Evolutionary conservation across 2,329 filamentous ascomycete species (phyloP).

Genomic region (Hypoxylon sp.): DNA sequence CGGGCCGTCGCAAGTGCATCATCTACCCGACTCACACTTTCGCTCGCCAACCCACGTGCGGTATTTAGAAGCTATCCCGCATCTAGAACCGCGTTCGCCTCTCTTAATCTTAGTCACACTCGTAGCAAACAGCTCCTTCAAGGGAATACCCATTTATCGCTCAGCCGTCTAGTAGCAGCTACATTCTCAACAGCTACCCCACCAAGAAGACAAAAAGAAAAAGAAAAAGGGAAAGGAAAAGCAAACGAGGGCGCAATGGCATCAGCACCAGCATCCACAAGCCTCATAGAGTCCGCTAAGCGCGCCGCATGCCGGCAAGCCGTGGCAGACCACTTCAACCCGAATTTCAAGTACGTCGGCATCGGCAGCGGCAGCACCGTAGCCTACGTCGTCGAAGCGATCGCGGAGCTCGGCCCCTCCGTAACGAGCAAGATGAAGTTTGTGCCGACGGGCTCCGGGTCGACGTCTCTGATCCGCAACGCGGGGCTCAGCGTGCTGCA

Average conservation of each 20-base stretch:
- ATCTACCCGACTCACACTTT: constrained; percentile 25
- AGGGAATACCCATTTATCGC: constrained; percentile 18
- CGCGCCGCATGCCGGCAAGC: constrained; percentile 80
- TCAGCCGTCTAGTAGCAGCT: not conserved
- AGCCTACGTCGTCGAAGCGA: constrained; percentile 87
- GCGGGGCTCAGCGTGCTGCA: constrained; percentile 83
- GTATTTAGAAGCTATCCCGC: constrained; percentile 38
- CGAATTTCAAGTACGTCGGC: constrained; percentile 87
- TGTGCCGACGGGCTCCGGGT: constrained; percentile 93
- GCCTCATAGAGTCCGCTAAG: constrained; percentile 79
- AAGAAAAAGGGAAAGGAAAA: not conserved
- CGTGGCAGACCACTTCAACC: constrained; percentile 76
- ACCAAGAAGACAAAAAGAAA: not conserved
- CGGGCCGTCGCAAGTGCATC: constrained; percentile 37
- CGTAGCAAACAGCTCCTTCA: constrained; percentile 1
- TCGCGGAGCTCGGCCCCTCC: constrained; percentile 71
- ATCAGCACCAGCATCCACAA: constrained; percentile 29
- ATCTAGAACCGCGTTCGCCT: not conserved
- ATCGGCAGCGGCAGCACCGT: constrained; percentile 89
- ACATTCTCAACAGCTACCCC: constrained; percentile 24
- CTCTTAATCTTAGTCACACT: not conserved
- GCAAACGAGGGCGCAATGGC: constrained; percentile 25
- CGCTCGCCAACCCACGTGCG: constrained; percentile 36
- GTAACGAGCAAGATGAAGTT: constrained; percentile 80
- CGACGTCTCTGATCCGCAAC: constrained; percentile 84